Evolutionary conservation across 495 filamentous ascomycete genomes (phyloP), one percentile per base, ranked within the genome.

Genomic region (Lichina pygmaea): DNA sequence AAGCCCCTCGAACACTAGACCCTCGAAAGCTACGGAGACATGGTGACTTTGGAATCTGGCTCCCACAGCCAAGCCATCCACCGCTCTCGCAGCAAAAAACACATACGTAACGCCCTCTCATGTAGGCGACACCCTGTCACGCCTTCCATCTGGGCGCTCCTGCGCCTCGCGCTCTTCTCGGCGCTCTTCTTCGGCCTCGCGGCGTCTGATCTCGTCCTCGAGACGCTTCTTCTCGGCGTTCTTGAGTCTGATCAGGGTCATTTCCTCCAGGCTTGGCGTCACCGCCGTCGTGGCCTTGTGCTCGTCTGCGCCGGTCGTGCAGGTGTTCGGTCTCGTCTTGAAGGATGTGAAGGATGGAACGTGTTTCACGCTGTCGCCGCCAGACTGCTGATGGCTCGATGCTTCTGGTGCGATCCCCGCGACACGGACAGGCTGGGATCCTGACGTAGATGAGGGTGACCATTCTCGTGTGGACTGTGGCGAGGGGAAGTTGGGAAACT

Each of bases 231-330:
- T 54, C 54, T 59, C 55, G 0, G 70, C 70, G 46, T 67, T 71
- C 51, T 72, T 74, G 44, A 78, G 49, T 33, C 71, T 60, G 55
- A 76, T 77, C 55, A 76, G 55, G 1, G 67, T 75, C 47, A 68
- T 50, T 36, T 78, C 72, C 51, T 77, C 62, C 33, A 74, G 46
- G 47, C 63, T 75, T 3, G 69, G 68, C 36, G 36, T 39, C 53
- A 52, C 15, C 6, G 58, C 55, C 16, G 62, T 39, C 36, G 10
- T 2, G 3, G 13, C 13, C 5, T 39, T 15, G 11, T 39, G 36
- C 36, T 39, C 2, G 2, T 11, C 10, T 39, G 5, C 11, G 13
- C 36, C 36, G 6, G 2, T 39, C 36, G 1, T 24, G 2, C 42
- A 24, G 42, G 30, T 43, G 11, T 6, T 17, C 3, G 30, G 5